Percentiles rank a stretch among this genome's conserved stretches.
Conservation (phyloP, 2,329 filamentous ascomycete genomes). For the Fusarium sp. region DNA sequence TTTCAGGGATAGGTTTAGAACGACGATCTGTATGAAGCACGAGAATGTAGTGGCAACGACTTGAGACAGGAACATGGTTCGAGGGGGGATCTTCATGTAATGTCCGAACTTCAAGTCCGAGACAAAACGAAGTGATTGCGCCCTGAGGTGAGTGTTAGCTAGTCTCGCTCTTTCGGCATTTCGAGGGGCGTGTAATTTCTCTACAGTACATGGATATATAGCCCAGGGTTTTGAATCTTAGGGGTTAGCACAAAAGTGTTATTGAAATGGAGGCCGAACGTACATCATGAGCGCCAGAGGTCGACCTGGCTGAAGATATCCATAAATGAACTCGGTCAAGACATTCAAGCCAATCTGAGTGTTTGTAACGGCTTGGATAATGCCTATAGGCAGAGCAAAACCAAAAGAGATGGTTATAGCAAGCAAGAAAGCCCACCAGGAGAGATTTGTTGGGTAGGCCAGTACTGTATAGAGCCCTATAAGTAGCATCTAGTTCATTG, state of each 20-base stretch:
- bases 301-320: conserved; percentile 77
- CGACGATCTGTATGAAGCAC: conserved; percentile 70
- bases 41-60: conserved; percentile 72
- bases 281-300: conserved; percentile 78
- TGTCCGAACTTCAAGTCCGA: conserved; percentile 75
- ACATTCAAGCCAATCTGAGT: conserved; percentile 78
- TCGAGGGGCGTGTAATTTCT: no score
- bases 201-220: no score
- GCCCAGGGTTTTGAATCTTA: conserved; percentile 52
- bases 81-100: conserved; percentile 76
- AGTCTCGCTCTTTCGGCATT: neutral
- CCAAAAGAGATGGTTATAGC: conserved; percentile 69
- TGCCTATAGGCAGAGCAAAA: conserved; percentile 73
- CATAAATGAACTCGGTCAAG: conserved; percentile 76
- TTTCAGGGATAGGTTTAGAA: conserved; percentile 67
- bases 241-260: no score
- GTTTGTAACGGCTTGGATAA: conserved; percentile 74
- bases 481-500: conserved; percentile 55
- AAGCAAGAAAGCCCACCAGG: conserved; percentile 77
- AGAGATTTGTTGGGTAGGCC: conserved; percentile 71
- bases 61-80: conserved; percentile 72
- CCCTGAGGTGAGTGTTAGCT: conserved; percentile 43
- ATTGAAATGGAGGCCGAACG: conserved; percentile 19
- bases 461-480: conserved; percentile 64
- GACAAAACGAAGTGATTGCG: conserved; percentile 70